phyloP scores from a whole-genome alignment of 106 monocot species.

The Xerophyta viscosa region DNA sequence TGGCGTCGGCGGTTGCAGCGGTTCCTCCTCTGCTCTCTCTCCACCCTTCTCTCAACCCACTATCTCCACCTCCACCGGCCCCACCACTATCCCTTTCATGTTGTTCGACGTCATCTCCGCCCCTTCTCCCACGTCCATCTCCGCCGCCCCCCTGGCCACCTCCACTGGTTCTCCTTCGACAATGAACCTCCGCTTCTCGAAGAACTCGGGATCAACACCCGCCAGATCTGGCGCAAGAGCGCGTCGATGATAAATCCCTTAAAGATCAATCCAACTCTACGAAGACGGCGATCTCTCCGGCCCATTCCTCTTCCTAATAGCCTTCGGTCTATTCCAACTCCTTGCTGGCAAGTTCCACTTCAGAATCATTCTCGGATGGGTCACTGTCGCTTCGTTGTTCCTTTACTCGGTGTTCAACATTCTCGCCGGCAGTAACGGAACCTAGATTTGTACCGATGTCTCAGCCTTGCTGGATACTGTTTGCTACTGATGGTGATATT shows the following conservation, averaged over 20 bases:
- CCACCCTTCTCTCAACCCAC: too few species aligned
- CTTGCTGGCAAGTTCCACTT: constrained; percentile 95
- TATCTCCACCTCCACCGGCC: too few species aligned
- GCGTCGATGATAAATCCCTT: constrained; percentile 81
- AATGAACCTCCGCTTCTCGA: constrained; percentile 92
- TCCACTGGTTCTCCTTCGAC: constrained; percentile 45
- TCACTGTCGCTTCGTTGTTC: constrained; percentile 72
- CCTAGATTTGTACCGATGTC: constrained; percentile 78
- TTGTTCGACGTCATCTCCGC: constrained; percentile 73
- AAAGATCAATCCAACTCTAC: constrained; percentile 57
- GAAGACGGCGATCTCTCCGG: constrained; percentile 94
- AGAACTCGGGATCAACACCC: constrained; percentile 98
- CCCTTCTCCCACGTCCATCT: not conserved
- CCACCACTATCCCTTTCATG: constrained; percentile 71
- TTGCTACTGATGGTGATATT: constrained; percentile 91
- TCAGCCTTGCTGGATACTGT: constrained; percentile 89
- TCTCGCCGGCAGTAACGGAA: constrained; percentile 75
- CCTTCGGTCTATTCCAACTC: constrained; percentile 96
- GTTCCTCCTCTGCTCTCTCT: too few species aligned
- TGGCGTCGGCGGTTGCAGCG: too few species aligned
- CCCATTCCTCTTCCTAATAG: constrained; percentile 79
- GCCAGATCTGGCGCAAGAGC: constrained; percentile 99
- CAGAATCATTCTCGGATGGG: constrained; percentile 94
- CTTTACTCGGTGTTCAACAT: constrained; percentile 94
- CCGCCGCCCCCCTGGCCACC: constrained; percentile 29